Conservation (phyloP, 306 rosid species). For the Pueraria montana region DNA sequence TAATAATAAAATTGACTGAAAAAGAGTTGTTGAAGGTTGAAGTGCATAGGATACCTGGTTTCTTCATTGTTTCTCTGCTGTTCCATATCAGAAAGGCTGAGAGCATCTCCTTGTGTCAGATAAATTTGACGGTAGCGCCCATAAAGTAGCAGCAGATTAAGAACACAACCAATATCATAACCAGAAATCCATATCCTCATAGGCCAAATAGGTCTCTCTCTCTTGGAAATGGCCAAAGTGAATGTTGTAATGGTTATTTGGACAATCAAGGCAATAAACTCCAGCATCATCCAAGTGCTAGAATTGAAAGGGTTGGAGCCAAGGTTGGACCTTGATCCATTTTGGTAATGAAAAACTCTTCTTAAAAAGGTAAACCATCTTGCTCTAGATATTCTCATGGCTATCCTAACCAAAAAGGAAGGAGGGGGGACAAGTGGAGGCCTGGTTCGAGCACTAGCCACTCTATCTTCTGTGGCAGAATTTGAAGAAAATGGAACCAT, state of each 20-base stretch:
- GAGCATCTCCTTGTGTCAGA: conserved; percentile 63
- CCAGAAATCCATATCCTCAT: conserved; percentile 95
- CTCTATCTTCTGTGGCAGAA: conserved; percentile 54
- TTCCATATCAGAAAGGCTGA: conserved; percentile 72
- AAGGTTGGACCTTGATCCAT: conserved; percentile 86
- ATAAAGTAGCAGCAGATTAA: conserved; percentile 76
- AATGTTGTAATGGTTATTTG: conserved; percentile 71
- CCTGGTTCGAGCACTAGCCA: conserved; percentile 50
- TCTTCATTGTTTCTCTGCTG: conserved; percentile 78
- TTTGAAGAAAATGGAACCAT: conserved; percentile 61
- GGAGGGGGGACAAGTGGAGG: conserved; percentile 57
- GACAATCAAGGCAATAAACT: conserved; percentile 71
- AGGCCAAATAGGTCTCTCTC: conserved; percentile 95
- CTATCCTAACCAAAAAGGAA: conserved; percentile 60
- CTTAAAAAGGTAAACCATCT: conserved; percentile 90
- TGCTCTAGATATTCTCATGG: conserved; percentile 93
- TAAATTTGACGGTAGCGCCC: conserved; percentile 75
- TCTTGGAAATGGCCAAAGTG: conserved; percentile 71
- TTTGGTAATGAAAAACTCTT: conserved; percentile 96
- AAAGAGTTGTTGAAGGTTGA: conserved; percentile 39
- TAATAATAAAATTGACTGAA: conserved; percentile 34
- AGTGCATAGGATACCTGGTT: conserved; percentile 70
- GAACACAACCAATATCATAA: conserved; percentile 84
- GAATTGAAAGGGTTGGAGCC: conserved; percentile 93
- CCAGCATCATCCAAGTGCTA: conserved; percentile 85